Base-by-base conservation (phyloP, 116 monocot species). In the Dioscorea cayenensis region DNA sequence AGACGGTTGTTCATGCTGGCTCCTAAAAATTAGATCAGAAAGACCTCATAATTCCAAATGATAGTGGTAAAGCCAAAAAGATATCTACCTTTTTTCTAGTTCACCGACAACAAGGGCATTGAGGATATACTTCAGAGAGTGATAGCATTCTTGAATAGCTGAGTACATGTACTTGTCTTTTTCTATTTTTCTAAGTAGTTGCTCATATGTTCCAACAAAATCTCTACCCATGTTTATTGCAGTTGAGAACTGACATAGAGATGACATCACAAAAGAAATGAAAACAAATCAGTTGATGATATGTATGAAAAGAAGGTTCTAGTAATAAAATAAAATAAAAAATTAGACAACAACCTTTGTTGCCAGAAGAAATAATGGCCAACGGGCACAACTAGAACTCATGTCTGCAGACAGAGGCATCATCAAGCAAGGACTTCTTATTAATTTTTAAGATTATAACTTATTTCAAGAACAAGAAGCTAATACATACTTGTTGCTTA, bases 341-440 rank as follows among this genome's bases (percentile, higher is more conserved):
- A 25, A 25, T 25, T 25, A 72, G 20, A 60, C 29, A 64, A 63
- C 37, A 66, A 92, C 92, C 90, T 90, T 90, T 11, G 29, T 79
- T 19, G 85, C 79, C 29, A 94, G 75, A 69, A 94, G 83, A 75
- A 94, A 94, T 20, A 89, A 76, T 6, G 94, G 94, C 94, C 94
- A 94, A 16, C 79, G 63, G 27, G 71, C 71, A 27, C 72, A 66
- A 32, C 77, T 64, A 61, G 52, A 71, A 35, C 49, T 77, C 36
- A 52, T 69, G 18, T 79, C 71, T 23, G 72, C 67, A 25, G 84
- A 74, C 21, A 86, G 49, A 29, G 93, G 89, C 82, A 93, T 84
- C 29, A 61, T 70, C 84, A 93, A 27, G 21, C 67, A 84, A 16
- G 52, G 19, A 62, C 4, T 62, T 61, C 23, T 3, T 2, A 18